phyloP scores from a whole-genome alignment of 2,329 filamentous ascomycete species.

The Curvularia eragrostidis region DNA sequence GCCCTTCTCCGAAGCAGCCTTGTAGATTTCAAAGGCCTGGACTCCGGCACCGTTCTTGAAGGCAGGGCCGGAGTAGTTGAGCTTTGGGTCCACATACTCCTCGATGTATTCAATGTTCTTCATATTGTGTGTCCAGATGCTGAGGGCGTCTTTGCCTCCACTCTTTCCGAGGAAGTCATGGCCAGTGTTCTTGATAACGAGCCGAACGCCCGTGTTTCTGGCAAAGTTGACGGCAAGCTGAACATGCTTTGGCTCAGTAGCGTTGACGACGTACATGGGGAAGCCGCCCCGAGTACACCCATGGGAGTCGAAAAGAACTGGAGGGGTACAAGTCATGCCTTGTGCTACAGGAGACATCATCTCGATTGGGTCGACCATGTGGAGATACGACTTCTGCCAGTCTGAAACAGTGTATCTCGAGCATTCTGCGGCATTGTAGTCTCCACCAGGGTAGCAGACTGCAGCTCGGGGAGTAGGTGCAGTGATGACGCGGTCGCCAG shows the following conservation, averaged over 20 bases:
- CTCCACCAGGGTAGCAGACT: constrained; percentile 41
- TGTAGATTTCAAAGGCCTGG: constrained; percentile 61
- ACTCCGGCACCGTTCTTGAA: constrained; percentile 65
- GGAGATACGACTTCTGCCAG: constrained; percentile 45
- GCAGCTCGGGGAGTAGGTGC: constrained; percentile 40
- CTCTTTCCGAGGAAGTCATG: constrained; percentile 49
- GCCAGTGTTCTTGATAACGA: constrained; percentile 47
- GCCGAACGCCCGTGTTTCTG: constrained; percentile 40
- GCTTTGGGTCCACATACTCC: constrained; percentile 39
- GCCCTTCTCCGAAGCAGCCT: constrained; percentile 55
- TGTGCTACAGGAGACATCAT: constrained; percentile 49
- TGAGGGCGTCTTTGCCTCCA: constrained; percentile 43
- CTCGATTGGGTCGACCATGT: constrained; percentile 46
- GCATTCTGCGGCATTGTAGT: constrained; percentile 41
- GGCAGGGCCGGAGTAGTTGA: constrained; percentile 55
- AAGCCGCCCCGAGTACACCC: constrained; percentile 48
- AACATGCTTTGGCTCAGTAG: constrained; percentile 45
- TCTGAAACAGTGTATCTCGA: constrained; percentile 34
- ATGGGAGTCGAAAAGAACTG: constrained; percentile 43
- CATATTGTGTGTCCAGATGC: constrained; percentile 49
- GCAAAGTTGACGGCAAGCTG: constrained; percentile 49
- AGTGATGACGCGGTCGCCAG: constrained; percentile 36
- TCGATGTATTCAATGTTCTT: constrained; percentile 46
- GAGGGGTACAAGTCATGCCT: constrained; percentile 48
- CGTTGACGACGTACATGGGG: constrained; percentile 47